A percentile compares a stretch with the other conserved stretches of the same genome.
These are phyloP conservation scores for Apiospora pterosperma DNA, from an alignment of 2,329 filamentous ascomycete genomes.

Conservation along the genomic window DNA sequence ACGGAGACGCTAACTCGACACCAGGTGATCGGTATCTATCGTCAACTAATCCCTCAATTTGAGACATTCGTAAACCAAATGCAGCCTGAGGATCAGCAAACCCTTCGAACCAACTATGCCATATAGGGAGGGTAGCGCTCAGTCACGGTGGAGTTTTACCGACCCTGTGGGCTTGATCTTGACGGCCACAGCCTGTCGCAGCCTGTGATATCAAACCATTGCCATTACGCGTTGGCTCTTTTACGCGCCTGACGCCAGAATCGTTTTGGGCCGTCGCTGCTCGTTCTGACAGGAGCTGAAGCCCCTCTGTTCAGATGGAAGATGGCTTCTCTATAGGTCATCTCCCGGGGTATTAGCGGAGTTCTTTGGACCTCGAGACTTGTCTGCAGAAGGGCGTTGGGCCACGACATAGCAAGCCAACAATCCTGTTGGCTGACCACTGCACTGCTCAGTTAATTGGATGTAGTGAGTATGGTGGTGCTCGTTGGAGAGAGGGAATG, in stretches of 20 bases:
- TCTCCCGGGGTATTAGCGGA: not conserved
- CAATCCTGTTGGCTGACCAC: not conserved
- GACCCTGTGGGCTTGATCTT: not conserved
- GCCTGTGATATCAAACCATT: not conserved
- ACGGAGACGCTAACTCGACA: not conserved
- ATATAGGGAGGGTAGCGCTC: not conserved
- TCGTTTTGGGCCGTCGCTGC: not conserved
- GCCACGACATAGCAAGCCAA: not conserved
- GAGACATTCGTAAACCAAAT: constrained; percentile 51
- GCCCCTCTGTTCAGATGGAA: not conserved
- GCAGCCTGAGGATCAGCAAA: constrained; percentile 45
- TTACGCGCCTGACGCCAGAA: not conserved
- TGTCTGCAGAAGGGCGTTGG: not conserved
- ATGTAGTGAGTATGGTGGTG: not conserved
- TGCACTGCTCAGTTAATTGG: not conserved
- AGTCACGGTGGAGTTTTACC: not conserved
- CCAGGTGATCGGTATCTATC: constrained; percentile 53
- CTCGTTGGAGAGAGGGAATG: not conserved
- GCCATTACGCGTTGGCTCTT: not conserved
- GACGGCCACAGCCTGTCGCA: not conserved
- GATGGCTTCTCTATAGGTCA: not conserved
- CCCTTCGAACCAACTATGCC: constrained; percentile 44
- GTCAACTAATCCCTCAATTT: constrained; percentile 58
- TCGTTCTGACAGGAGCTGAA: not conserved
- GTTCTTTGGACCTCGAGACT: not conserved